Evolutionary conservation across 495 filamentous ascomycete species (phyloP), one percentile per base, ranked within the genome.

Genomic region (Trichocladium antarcticum): DNA sequence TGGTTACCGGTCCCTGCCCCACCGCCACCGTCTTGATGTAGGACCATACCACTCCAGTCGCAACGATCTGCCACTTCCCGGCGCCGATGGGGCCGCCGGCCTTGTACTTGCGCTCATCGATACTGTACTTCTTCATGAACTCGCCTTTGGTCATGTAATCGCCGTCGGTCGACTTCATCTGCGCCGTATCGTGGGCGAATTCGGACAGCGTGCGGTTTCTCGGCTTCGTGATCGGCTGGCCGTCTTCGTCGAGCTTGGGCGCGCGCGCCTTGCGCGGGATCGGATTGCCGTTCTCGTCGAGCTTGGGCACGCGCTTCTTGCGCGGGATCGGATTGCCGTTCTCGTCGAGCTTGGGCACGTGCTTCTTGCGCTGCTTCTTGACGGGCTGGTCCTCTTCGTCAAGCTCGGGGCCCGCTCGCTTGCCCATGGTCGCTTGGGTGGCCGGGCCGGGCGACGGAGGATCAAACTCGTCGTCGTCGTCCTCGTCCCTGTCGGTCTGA

Each of bases 31-130:
- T n/a, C 24, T 27, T 9, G 5, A 37, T 7, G 8, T 43, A 50
- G 19, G 31, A 27, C 49, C 49, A 51, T 8, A 45, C 8, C 16
- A 39, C 49, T 9, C 42, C 49, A 5, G 49, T 51, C 9, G 34
- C 36, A 6, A 22, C 8, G 24, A 51, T 44, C 34, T 43, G 16
- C 14, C 21, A 51, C 1, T 12, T 2, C 8, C 49, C 49, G 19
- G 41, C 49, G 1, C 41, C 39, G 1, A 20, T 8, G 0, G 3
- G 10, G 19, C 49, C 49, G 19, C 49, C 49, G 5, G 49, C 27
- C 0, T 5, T 16, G 12, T 45, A 51, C 17, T 1, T 22, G 17
- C 36, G 42, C 35, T 40, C 35, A 3, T 0, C 4, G 5, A 7
- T 7, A 2, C 5, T 19, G 36, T 22, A 51, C 1, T 1, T 4